Evolutionary conservation across 1,139 yeast species (phyloP).

Genomic region (Entelexis sorbosivorans): DNA sequence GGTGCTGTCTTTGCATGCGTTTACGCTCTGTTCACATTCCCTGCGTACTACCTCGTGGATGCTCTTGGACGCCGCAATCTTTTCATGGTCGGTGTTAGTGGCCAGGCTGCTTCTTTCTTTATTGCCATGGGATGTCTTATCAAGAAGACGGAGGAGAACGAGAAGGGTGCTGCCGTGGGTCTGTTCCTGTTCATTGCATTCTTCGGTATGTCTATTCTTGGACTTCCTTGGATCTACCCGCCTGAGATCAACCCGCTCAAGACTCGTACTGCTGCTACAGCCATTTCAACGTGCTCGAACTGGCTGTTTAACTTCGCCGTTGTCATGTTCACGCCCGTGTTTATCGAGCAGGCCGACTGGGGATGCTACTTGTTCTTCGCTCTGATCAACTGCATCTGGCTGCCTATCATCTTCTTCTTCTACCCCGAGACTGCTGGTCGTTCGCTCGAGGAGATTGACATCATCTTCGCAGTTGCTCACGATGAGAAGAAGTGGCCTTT

Average conservation of each 20-base stretch:
- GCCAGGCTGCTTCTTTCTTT: conserved; percentile 51
- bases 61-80: conserved; percentile 55
- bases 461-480: conserved; percentile 38
- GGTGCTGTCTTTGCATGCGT: conserved; percentile 51
- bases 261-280: conserved; percentile 48
- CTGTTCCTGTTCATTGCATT: conserved; percentile 46
- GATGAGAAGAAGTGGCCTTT: conserved; percentile 27
- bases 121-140: conserved; percentile 64
- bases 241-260: conserved; percentile 38
- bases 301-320: conserved; percentile 47
- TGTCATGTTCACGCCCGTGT: conserved; percentile 43
- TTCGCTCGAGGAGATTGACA: conserved; percentile 51
- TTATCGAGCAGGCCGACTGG: conserved; percentile 38
- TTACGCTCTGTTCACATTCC: conserved; percentile 48
- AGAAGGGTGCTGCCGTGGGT: conserved; percentile 48
- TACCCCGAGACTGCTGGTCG: conserved; percentile 59
- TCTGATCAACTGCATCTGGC: conserved; percentile 53
- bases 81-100: conserved; percentile 35
- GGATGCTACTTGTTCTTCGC: conserved; percentile 39
- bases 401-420: conserved; percentile 55
- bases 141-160: conserved; percentile 16
- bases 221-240: conserved; percentile 41
- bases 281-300: conserved; percentile 44
- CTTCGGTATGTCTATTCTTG: conserved; percentile 40
- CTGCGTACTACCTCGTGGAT: conserved; percentile 38